Conservation (phyloP, 1,284 basidiomycete species). For the Mixia osmundae region DNA sequence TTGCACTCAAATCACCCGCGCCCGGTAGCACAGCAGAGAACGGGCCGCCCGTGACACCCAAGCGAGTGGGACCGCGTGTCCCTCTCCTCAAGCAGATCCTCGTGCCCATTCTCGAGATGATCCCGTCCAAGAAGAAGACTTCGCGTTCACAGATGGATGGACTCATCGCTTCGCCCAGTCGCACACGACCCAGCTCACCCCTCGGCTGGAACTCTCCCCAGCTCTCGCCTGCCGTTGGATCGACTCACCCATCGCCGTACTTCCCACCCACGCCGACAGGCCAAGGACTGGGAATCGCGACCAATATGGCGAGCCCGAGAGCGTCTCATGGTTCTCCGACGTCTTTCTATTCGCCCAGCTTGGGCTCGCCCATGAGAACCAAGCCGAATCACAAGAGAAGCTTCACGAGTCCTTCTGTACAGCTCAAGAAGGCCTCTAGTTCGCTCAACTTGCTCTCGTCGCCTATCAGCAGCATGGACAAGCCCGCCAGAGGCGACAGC, state of each 20-base stretch:
- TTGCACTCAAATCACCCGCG: not conserved
- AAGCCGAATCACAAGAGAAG: no score
- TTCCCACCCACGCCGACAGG: no score
- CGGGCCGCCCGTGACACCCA: not conserved
- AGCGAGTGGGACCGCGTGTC: slow-evolving; percentile 2
- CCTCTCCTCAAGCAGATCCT: slow-evolving; percentile 8
- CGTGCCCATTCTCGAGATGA: slow-evolving; percentile 5
- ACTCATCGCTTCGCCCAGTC: slow-evolving; percentile 8
- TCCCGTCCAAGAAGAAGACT: slow-evolving; percentile 5
- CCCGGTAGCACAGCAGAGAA: not conserved
- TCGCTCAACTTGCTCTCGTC: not conserved
- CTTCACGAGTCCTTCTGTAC: no score
- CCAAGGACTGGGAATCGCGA: no score
- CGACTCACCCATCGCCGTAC: no score
- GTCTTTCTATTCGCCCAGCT: no score
- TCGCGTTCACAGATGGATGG: slow-evolving; percentile 9
- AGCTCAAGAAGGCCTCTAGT: slow-evolving; percentile 5
- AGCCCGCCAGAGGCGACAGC: no score
- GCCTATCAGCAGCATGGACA: no score
- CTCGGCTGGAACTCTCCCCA: slow-evolving; percentile 7
- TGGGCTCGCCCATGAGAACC: no score
- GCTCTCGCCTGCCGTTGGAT: slow-evolving; percentile 5
- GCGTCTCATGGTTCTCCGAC: no score
- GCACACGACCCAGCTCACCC: slow-evolving; percentile 2
- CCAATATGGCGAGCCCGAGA: no score